These are phyloP conservation scores for Monosporascus sp. DNA, from an alignment of 2,329 filamentous ascomycete genomes.

Conservation along the genomic window DNA sequence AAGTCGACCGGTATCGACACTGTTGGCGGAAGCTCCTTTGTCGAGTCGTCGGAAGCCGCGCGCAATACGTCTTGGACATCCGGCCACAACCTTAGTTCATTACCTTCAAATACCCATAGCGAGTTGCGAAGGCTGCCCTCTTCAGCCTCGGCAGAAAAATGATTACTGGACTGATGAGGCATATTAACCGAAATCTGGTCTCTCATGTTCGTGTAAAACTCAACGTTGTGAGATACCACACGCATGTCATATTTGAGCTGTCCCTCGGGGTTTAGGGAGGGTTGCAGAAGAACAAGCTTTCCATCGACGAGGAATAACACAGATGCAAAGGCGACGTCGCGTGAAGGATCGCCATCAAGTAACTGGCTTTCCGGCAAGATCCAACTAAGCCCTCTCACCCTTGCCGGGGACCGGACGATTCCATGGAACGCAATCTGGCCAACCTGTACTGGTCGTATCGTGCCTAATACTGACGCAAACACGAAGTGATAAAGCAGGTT, in stretches of 20 bases:
- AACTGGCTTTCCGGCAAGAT: constrained; percentile 88
- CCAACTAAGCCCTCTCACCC: constrained; percentile 93
- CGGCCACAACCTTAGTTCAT: constrained; percentile 80
- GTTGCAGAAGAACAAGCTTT: constrained; percentile 87
- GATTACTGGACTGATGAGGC: constrained; percentile 13
- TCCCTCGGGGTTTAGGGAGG: constrained; percentile 73
- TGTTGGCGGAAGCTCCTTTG: constrained; percentile 65
- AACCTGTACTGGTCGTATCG: constrained; percentile 80
- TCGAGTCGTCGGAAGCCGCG: constrained; percentile 59
- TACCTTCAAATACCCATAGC: constrained; percentile 90
- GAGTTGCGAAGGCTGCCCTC: constrained; percentile 68
- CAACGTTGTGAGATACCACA: constrained; percentile 90
- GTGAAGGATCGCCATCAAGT: constrained; percentile 84
- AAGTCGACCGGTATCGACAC: constrained; percentile 86
- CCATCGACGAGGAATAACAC: constrained; percentile 96
- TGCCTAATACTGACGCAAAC: constrained; percentile 65
- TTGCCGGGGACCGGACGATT: constrained; percentile 86
- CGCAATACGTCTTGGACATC: constrained; percentile 80
- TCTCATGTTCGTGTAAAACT: constrained; percentile 89
- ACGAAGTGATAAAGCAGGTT: constrained; percentile 95
- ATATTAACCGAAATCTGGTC: constrained; percentile 60
- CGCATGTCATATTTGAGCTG: constrained; percentile 98
- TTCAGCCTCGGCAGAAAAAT: constrained; percentile 28
- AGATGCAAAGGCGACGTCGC: constrained; percentile 89
- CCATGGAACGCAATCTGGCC: constrained; percentile 97